phyloP scores from a whole-genome alignment of 768 basidiomycete genomes.

The Boletus reticulatus region DNA sequence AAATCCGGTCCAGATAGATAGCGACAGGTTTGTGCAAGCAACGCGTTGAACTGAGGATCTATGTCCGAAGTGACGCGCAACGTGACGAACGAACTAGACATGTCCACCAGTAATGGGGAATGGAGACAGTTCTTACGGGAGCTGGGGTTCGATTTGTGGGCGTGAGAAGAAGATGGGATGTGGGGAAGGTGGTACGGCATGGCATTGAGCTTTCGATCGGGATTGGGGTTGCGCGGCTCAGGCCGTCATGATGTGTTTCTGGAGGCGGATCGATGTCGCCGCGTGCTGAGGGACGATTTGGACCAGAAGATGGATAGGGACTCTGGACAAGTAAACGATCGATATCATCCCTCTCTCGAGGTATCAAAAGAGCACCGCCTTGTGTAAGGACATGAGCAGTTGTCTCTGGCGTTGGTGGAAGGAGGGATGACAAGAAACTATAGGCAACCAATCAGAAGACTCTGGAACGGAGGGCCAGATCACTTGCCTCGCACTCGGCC shows the following conservation, averaged over 20 bases:
- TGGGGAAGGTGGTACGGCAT: constrained; percentile 17
- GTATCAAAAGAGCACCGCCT: constrained; percentile 44
- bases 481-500: constrained; percentile 17
- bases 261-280: neutral
- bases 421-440: constrained; percentile 66
- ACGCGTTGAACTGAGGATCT: constrained; percentile 47
- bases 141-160: constrained; percentile 15
- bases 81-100: neutral
- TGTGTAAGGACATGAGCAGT: constrained; percentile 67
- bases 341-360: neutral
- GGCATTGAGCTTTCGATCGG: constrained; percentile 14
- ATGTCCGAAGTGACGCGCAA: constrained; percentile 6
- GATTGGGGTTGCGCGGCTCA: constrained; percentile 17
- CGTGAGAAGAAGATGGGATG: constrained; percentile 15
- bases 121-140: constrained; percentile 29
- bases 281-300: neutral
- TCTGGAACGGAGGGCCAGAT: neutral
- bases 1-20: constrained; percentile 71
- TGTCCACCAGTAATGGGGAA: neutral
- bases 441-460: neutral
- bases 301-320: neutral
- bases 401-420: constrained; percentile 71
- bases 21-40: constrained; percentile 67
- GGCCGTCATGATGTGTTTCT: constrained; percentile 3
- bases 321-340: neutral